A percentile compares a stretch with the other conserved stretches of the same genome.
Evolutionary conservation across 2,329 filamentous ascomycete genomes (phyloP).

Genomic region (Xylariaceae sp.): DNA sequence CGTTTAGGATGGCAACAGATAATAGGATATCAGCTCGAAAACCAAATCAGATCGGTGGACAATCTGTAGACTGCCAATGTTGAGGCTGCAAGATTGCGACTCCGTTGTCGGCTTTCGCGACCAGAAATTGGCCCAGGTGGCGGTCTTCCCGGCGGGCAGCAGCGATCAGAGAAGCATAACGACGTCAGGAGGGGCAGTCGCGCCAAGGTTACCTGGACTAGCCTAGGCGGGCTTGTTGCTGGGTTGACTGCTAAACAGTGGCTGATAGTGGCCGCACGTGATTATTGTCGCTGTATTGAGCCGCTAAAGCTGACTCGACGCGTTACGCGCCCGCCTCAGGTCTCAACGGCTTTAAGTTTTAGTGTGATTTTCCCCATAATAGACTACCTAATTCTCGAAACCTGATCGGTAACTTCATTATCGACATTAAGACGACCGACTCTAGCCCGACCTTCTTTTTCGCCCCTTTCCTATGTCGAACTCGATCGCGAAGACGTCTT

Average conservation of each 20-base stretch:
- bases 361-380: neutral
- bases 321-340: constrained; percentile 9
- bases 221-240: constrained; percentile 1
- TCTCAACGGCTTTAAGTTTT: neutral
- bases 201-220: too few relatives aligned
- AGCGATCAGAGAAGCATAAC: neutral
- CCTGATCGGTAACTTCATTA: neutral
- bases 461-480: too few relatives aligned
- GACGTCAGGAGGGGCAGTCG: constrained; percentile 8
- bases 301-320: too few relatives aligned
- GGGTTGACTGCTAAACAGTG: constrained; percentile 2
- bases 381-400: neutral
- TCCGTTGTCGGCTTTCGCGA: constrained; percentile 12
- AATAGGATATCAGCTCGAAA: too few relatives aligned
- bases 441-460: neutral
- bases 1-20: too few relatives aligned
- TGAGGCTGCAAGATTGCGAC: too few relatives aligned
- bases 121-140: too few relatives aligned
- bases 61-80: too few relatives aligned
- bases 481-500: neutral
- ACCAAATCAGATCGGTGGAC: too few relatives aligned
- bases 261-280: constrained; percentile 1
- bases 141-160: too few relatives aligned
- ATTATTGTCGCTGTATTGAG: constrained; percentile 1
- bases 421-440: neutral